These are phyloP conservation scores for Bromus sterilis DNA, from an alignment of 176 grass and related monocot species.

Conservation along the genomic window DNA sequence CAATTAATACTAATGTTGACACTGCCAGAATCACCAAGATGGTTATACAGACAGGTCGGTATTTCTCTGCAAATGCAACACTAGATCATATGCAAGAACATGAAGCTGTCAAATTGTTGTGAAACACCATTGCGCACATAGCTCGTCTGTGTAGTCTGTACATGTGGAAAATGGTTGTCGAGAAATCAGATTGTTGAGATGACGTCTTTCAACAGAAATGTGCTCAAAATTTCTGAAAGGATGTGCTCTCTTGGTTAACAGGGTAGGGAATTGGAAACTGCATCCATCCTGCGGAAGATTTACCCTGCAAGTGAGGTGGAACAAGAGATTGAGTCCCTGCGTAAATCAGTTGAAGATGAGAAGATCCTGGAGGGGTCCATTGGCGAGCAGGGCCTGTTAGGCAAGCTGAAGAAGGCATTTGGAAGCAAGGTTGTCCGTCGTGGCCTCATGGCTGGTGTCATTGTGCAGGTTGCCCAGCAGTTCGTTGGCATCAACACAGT, in stretches of 20 bases:
- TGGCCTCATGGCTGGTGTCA: constrained; percentile 67
- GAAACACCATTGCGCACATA: not conserved
- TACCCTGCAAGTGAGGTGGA: constrained; percentile 80
- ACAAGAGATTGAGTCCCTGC: constrained; percentile 82
- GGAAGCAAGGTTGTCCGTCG: constrained; percentile 62
- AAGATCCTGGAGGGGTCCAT: constrained; percentile 66
- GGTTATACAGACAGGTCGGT: constrained; percentile 82
- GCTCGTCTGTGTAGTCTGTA: not conserved
- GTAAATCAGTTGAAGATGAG: constrained; percentile 66
- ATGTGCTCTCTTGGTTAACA: constrained; percentile 24
- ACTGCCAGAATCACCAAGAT: constrained; percentile 93
- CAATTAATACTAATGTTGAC: constrained; percentile 83
- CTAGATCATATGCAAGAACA: not conserved
- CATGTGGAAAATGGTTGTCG: not conserved
- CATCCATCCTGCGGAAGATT: constrained; percentile 67
- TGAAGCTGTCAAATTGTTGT: not conserved
- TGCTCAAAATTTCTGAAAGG: not conserved
- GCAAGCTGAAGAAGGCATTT: constrained; percentile 68
- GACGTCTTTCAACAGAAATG: not conserved
- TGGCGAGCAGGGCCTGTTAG: constrained; percentile 37
- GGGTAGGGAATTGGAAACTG: constrained; percentile 83
- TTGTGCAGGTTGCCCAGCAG: constrained; percentile 84
- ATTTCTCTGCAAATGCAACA: not conserved
- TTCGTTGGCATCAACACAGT: constrained; percentile 97
- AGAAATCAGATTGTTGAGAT: not conserved